phyloP scores from a whole-genome alignment of 148 eudicot species.

The Rheum nobile region DNA sequence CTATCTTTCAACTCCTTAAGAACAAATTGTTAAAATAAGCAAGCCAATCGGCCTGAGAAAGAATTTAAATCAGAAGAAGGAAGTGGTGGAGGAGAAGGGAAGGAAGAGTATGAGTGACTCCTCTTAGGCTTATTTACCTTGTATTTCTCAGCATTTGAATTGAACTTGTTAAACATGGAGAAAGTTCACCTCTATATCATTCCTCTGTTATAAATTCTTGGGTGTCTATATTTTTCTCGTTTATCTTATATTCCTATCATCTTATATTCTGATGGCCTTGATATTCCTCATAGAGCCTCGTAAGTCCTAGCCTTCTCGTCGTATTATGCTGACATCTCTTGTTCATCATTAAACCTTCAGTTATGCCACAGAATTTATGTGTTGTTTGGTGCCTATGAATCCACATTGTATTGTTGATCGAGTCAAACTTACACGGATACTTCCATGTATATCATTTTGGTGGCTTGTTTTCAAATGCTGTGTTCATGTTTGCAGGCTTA shows the following conservation, averaged over 20 bases:
- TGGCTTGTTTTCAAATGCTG: neutral
- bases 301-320: neutral
- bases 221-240: neutral
- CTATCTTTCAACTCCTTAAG: no score
- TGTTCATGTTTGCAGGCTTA: conserved; percentile 38
- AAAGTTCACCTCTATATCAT: no score
- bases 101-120: no score
- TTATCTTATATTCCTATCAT: neutral
- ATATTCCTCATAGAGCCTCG: neutral
- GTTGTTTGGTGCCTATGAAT: neutral
- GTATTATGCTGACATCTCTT: no score
- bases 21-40: no score
- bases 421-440: neutral
- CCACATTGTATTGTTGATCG: neutral
- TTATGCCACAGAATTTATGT: neutral
- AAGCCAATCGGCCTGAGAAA: no score
- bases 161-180: no score
- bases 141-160: no score
- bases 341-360: neutral
- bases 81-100: no score
- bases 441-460: neutral
- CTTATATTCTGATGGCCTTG: neutral
- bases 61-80: no score
- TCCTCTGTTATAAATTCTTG: no score
- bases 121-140: no score